Percentiles rank a stretch among this genome's conserved stretches.
Conservation (phyloP, 2,329 filamentous ascomycete genomes). For the Diaporthe batatas region DNA sequence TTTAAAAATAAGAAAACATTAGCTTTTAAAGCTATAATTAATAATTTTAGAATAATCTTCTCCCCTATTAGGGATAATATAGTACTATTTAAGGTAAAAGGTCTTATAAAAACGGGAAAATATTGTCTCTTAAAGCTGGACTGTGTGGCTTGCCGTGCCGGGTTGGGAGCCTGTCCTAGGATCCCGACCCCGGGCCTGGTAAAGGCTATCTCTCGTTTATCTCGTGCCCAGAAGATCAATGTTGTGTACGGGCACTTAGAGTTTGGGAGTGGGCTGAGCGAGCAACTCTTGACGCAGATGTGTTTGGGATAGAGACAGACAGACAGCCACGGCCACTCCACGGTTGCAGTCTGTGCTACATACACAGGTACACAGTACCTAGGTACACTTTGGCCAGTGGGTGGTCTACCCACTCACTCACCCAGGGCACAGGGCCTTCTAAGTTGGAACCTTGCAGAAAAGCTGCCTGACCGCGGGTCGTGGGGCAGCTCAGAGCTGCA, state of each 20-base stretch:
- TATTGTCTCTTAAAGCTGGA: no score
- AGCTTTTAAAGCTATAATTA: no score
- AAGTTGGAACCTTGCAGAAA: constrained; percentile 12
- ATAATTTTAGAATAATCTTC: no score
- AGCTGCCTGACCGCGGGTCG: constrained; percentile 12
- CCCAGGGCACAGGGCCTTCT: background rate
- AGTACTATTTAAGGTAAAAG: no score
- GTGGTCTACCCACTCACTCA: background rate
- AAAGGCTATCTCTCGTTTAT: constrained; percentile 23
- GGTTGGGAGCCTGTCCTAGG: constrained; percentile 19
- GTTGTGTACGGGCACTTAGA: background rate
- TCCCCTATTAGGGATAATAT: no score
- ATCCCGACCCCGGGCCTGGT: constrained; percentile 6
- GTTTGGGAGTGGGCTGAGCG: background rate
- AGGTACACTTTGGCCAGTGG: no score
- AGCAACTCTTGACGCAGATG: background rate
- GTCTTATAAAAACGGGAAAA: no score
- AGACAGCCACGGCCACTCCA: background rate
- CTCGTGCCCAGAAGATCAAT: constrained; percentile 17
- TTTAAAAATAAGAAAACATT: no score
- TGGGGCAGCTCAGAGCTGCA: constrained; percentile 3
- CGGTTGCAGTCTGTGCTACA: background rate
- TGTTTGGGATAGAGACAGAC: constrained; percentile 6
- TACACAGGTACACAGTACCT: no score
- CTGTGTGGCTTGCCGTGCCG: constrained; percentile 1